phyloP scores from a whole-genome alignment of 2,329 filamentous ascomycete species.

The Juglanconis juglandina region DNA sequence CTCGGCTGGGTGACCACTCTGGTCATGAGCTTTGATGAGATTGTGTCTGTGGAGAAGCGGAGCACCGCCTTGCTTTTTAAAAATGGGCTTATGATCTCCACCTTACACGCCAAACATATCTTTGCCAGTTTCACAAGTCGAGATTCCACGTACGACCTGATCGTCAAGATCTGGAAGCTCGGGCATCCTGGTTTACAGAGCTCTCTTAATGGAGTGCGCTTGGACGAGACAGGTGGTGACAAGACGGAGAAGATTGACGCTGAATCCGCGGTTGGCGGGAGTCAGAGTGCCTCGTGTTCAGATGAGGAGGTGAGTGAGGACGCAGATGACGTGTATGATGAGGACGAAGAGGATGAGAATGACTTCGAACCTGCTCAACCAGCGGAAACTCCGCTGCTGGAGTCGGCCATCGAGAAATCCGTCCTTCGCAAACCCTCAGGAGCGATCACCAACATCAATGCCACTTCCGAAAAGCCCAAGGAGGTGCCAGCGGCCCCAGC shows the following conservation, averaged over 20 bases:
- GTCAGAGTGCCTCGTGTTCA: constrained; percentile 53
- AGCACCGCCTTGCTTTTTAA: constrained; percentile 94
- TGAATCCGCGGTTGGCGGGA: constrained; percentile 40
- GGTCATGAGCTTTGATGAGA: constrained; percentile 97
- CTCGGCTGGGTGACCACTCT: constrained; percentile 96
- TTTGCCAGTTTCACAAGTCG: constrained; percentile 94
- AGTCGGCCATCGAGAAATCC: constrained; percentile 57
- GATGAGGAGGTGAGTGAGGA: constrained; percentile 60
- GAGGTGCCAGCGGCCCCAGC: constrained; percentile 43
- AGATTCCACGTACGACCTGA: constrained; percentile 93
- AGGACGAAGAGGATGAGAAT: constrained; percentile 73
- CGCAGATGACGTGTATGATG: constrained; percentile 75
- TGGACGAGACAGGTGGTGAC: constrained; percentile 80
- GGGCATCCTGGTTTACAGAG: constrained; percentile 90
- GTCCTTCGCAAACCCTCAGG: constrained; percentile 72
- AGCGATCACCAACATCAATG: constrained; percentile 41
- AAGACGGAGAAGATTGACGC: constrained; percentile 81
- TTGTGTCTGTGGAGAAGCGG: constrained; percentile 94
- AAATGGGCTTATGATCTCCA: constrained; percentile 95
- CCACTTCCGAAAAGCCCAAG: constrained; percentile 45
- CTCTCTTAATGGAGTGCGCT: constrained; percentile 80
- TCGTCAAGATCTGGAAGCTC: constrained; percentile 97
- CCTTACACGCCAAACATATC: constrained; percentile 88
- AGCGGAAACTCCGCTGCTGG: constrained; percentile 42
- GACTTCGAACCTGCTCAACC: constrained; percentile 56